Conservation (phyloP, 2,329 filamentous ascomycete genomes). For the Ophiostoma sp. region DNA sequence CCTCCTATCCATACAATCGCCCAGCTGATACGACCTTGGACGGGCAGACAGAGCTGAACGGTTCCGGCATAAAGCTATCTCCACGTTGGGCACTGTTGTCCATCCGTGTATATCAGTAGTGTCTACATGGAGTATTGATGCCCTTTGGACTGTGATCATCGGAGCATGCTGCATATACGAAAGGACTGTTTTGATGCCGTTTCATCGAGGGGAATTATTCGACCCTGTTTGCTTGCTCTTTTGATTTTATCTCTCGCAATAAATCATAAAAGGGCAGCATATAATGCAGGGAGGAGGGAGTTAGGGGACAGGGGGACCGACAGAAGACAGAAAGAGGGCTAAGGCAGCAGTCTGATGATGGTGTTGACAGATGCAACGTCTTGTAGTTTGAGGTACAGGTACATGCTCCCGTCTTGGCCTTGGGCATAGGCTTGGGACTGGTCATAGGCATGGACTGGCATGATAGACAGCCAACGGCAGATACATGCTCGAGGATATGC, state of each 20-base stretch:
- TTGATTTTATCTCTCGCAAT: too few relatives aligned
- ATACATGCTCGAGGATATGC: too few relatives aligned
- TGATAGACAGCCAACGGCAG: too few relatives aligned
- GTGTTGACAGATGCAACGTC: not conserved
- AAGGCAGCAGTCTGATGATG: not conserved
- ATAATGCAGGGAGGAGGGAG: not conserved
- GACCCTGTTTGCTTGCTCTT: too few relatives aligned
- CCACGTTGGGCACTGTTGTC: not conserved
- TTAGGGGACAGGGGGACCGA: not conserved
- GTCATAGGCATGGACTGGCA: not conserved
- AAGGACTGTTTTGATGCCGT: not conserved
- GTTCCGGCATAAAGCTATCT: not conserved
- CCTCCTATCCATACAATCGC: not conserved
- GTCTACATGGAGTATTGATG: not conserved
- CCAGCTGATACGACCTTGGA: not conserved
- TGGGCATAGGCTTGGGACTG: not conserved
- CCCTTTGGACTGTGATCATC: not conserved
- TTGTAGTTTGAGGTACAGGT: not conserved
- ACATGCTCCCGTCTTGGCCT: not conserved
- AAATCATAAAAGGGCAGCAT: not conserved
- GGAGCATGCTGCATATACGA: slow-evolving; percentile 6
- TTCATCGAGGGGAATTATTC: not conserved
- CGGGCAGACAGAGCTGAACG: not conserved
- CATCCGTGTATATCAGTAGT: not conserved
- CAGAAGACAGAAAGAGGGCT: not conserved